These are phyloP conservation scores for Fomitopsis pulvina DNA, from an alignment of 768 basidiomycete genomes.

Conservation along the genomic window DNA sequence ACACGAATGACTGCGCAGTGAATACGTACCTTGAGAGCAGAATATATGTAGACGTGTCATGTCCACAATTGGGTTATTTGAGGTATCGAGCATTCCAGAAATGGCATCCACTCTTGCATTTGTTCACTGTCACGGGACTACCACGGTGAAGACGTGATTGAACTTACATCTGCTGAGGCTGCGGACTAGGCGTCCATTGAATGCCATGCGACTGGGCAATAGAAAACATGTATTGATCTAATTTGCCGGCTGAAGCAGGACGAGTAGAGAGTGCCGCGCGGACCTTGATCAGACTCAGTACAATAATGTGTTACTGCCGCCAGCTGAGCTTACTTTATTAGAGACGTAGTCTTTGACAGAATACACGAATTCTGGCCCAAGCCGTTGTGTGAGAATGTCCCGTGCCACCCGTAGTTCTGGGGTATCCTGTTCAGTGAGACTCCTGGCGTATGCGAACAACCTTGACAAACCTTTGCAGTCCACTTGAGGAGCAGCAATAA, in stretches of 20 bases:
- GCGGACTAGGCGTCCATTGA: slow-evolving; percentile 56
- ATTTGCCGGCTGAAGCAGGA: slow-evolving; percentile 46
- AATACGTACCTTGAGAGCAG: slow-evolving; percentile 53
- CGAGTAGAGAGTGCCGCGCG: slow-evolving; percentile 45
- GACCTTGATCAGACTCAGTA: slow-evolving; percentile 28
- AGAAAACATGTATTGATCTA: slow-evolving; percentile 48
- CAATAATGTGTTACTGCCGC: not conserved
- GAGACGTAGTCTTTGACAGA: slow-evolving; percentile 57
- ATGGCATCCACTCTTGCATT: slow-evolving; percentile 42
- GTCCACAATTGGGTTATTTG: slow-evolving; percentile 45
- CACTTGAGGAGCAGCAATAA: slow-evolving; percentile 50
- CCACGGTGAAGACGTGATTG: not conserved
- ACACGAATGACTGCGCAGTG: slow-evolving; percentile 1
- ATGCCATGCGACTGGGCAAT: slow-evolving; percentile 50
- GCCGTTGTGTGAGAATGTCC: slow-evolving; percentile 45
- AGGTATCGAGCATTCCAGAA: slow-evolving; percentile 54
- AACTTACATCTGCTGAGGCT: slow-evolving; percentile 58
- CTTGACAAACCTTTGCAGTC: slow-evolving; percentile 48
- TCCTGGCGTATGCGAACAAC: not conserved
- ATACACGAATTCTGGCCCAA: slow-evolving; percentile 52
- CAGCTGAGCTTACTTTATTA: slow-evolving; percentile 29
- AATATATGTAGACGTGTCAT: slow-evolving; percentile 46
- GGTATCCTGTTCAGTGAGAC: not conserved
- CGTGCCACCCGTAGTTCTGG: slow-evolving; percentile 56
- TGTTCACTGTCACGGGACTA: slow-evolving; percentile 5